Base-by-base conservation (phyloP, 1,139 yeast genomes). In the Debaryomycetaceae sp. region DNA sequence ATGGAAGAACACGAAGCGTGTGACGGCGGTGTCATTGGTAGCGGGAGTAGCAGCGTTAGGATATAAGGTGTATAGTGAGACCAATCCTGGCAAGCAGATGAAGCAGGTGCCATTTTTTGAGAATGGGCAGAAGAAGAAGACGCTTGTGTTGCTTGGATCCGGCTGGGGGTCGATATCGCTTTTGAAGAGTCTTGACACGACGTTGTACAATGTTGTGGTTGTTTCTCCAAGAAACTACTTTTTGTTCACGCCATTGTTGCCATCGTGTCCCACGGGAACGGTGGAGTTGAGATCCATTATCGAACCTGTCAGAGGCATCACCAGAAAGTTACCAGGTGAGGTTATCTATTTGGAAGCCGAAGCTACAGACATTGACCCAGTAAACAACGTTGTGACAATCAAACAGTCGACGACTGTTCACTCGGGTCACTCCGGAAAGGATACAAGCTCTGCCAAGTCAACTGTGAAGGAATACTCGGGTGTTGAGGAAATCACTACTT, bases 161-260 rank as follows among this genome's bases (percentile, higher is more conserved):
- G 97, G 97, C 42, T 91, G 97, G 97, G 97, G 95, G 42, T 79
- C 95, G 13, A 81, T 86, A 39, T 79, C 92, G 3, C 68, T 89
- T 50, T 74, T 91, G 64, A 89, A 88, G 70, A 79, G 83, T 60
- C 74, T 91, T 62, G 96, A 91, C 62, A 84, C 96, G 38, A 71
- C 91, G 35, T 70, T 83, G 60, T 91, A 89, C 69, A 87, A 91
- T 60, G 96, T 91, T 40, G 82, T 87, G 41, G 83, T 91, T 41
- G 85, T 91, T 38, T 87, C 96, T 30, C 97, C 98, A 46, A 81
- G 97, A 70, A 89, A 89, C 75, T 89, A 88, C 74, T 91, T 91
- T 67, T 73, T 91, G 56, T 91, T 89, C 75, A 89, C 97, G 36
- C 97, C 98, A 8, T 73, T 91, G 61, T 77, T 91, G 55, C 97